Conservation (phyloP, 306 rosid genomes). For the Fagus sylvatica region DNA sequence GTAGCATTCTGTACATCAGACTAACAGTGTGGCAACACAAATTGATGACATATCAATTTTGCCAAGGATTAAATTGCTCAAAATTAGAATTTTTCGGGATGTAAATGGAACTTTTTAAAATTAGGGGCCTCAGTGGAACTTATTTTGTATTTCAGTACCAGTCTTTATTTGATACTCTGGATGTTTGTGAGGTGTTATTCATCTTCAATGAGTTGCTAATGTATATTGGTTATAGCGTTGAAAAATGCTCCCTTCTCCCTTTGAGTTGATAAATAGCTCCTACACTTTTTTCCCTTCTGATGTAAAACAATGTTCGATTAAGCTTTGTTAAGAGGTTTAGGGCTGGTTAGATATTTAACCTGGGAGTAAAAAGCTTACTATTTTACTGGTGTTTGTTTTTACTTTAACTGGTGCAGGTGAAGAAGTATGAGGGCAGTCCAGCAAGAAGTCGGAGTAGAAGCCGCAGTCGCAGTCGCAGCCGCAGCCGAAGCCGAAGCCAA, state of each 20-base stretch:
- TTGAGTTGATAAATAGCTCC: not conserved
- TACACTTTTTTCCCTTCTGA: not conserved
- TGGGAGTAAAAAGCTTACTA: not conserved
- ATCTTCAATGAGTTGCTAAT: not conserved
- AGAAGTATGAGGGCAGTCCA: constrained; percentile 68
- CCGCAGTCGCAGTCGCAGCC: constrained; percentile 42
- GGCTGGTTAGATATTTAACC: not conserved
- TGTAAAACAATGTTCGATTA: not conserved
- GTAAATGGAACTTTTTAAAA: not conserved
- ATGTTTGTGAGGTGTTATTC: not conserved
- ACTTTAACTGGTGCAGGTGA: constrained; percentile 56
- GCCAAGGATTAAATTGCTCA: not conserved
- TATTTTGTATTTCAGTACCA: not conserved
- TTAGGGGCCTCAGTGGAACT: not conserved
- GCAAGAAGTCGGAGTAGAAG: constrained; percentile 87
- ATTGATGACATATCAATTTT: not conserved
- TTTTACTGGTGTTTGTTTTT: constrained; percentile 17
- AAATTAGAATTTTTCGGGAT: not conserved
- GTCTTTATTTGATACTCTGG: not conserved
- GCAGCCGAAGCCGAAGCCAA: constrained; percentile 77
- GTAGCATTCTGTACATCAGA: not conserved
- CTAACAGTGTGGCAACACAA: not conserved
- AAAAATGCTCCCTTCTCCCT: constrained; percentile 1
- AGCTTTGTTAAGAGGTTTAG: constrained; percentile 11
- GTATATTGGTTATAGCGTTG: not conserved